Evolutionary conservation across 2,329 filamentous ascomycete species (phyloP), one percentile per base, ranked within the genome.

Genomic region (Fusarium sp.): DNA sequence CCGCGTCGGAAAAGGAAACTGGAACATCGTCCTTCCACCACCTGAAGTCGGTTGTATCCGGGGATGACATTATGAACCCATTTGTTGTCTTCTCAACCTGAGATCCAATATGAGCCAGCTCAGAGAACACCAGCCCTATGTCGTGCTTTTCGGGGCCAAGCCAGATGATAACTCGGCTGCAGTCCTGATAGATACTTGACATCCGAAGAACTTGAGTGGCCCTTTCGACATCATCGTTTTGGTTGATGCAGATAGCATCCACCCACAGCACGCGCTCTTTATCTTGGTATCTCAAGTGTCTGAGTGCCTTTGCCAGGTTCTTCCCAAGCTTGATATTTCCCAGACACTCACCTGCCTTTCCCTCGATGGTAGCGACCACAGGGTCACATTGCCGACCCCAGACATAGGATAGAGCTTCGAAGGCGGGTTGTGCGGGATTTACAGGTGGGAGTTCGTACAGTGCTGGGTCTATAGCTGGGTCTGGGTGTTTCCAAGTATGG

Each of bases 61-160:
- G 50, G 0, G 33, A 7, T 0, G 19, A 38, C 33, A n/a, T 21
- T 11, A 38, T 16, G 0, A 18, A 9, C 1, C 50, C 50, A 2
- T 38, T 53, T 9, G 23, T 53, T 21, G 50, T 53, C 13, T 5
- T 37, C 33, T 53, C 50, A 7, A 38, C 12, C 9, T 53, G 50
- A 7, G 23, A 28, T 16, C 33, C 50, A 7, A 28, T 25, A 12
- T 38, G 1, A 4, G 50, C 23, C 2, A 53, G 6, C 23, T 53
- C 23, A 2, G 50, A 38, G 18, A 53, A 53, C 5, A 25, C 23
- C 7, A 38, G 33, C 7, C 6, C 0, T 13, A n/a, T 28, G 6
- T 18, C 13, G 13, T 28, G 9, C 19, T 28, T 21, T 3, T 53
- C 33, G 2, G 33, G 33, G 5, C 50, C 50, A 21, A 53, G 6